Base-by-base conservation (phyloP, 805 yeast genomes). In the Suhomyces sp. region DNA sequence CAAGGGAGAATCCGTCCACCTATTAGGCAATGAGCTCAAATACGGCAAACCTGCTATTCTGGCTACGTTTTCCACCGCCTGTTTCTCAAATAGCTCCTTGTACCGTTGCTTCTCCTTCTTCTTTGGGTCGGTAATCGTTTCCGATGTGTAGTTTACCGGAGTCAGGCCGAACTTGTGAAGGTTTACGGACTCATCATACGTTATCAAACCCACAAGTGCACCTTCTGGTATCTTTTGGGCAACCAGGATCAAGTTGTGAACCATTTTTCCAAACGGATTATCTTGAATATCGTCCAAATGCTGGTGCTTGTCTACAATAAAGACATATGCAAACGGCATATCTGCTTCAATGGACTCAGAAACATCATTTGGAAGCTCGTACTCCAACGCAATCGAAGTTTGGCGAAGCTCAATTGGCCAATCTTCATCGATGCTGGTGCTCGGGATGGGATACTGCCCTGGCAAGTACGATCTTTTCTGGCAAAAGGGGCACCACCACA, bases 401-500 rank as follows among this genome's bases (percentile, higher is more conserved):
- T 60, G 68, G 12, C 66, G 58, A 17, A 68, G 57, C 29, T 68
- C 69, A 5, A 64, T 51, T 0, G 73, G 73, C 61, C 70, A 66
- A 8, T 64, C 65, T 5, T 58, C 54, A 2, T 38, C 50, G 5
- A 54, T 41, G 7, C 53, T 42, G 7, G 55, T 12, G 17, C 58
- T 59, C 4, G 60, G 67, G 15, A 65, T 42, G 3, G 23, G 40
- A 17, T 57, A 65, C 6, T 52, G 56, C 1, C 51, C 46, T 2
- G 75, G 71, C 5, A 72, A 49, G 23, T 40, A 52, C 2, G 61
- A 59, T 31, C 58, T 58, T 38, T 63, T 60, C 12, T 57, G 60
- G 52, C 79, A 74, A 40, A 69, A 61, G 0, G 74, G 76, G 52
- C 79, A 74, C 71, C 69, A 65, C 78, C 79, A 74, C 65, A 62